Evolutionary conservation across 176 grass and related monocot genomes (phyloP).

Genomic region (Puccinellia tenuiflora): DNA sequence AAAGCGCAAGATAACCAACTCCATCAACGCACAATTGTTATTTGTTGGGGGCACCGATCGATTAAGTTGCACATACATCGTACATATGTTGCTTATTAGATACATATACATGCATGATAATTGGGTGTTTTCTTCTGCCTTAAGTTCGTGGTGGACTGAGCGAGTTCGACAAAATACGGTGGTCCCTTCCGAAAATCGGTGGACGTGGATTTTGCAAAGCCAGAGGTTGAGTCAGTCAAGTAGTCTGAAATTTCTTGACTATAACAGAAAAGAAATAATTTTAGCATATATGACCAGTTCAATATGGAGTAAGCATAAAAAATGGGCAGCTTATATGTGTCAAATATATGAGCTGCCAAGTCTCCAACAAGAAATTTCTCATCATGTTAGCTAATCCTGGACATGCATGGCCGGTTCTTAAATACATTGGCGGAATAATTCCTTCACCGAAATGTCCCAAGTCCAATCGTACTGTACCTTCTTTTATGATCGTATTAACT

Average conservation of each 20-base stretch:
- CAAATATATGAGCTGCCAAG: no score
- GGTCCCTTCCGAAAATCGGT: not conserved
- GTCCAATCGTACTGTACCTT: not conserved
- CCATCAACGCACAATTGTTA: not conserved
- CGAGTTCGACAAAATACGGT: not conserved
- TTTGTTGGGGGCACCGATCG: not conserved
- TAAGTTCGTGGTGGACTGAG: not conserved
- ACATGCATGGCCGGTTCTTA: not conserved
- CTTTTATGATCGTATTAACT: not conserved
- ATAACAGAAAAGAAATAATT: no score
- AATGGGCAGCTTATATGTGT: no score
- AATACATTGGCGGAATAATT: not conserved
- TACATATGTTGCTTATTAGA: not conserved
- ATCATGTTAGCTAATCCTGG: not conserved
- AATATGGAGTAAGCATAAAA: no score
- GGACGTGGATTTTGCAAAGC: no score
- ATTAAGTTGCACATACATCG: not conserved
- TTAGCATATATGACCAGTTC: no score
- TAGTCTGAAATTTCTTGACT: no score
- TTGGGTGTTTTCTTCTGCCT: not conserved
- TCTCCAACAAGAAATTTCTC: conserved; percentile 2
- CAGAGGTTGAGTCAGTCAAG: not conserved
- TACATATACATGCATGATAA: not conserved
- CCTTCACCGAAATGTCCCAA: not conserved
- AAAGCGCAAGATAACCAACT: conserved; percentile 26